Conservation (phyloP, 345 rosid genomes). For the Ricinus communis region DNA sequence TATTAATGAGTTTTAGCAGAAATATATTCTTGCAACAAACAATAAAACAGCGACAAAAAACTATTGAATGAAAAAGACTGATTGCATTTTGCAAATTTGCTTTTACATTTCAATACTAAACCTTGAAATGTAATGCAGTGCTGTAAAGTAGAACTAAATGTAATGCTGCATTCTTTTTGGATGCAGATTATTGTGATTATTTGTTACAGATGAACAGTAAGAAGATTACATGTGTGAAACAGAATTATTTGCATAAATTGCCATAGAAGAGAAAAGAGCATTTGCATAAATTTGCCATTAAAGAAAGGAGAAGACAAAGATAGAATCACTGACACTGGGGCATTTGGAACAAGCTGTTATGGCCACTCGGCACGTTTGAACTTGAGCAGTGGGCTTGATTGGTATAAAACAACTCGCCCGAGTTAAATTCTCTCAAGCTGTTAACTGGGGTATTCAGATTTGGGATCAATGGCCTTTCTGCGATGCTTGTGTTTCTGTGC, state of each 20-base stretch:
- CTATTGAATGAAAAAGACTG: neutral
- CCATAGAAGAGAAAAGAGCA: neutral
- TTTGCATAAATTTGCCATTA: neutral
- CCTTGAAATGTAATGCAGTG: neutral
- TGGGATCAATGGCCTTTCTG: conserved; percentile 2
- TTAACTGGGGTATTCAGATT: conserved; percentile 36
- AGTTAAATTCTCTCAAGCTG: conserved; percentile 18
- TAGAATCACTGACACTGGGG: conserved; percentile 31
- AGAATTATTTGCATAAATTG: neutral
- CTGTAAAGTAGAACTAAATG: neutral
- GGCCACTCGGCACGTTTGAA: conserved; percentile 29
- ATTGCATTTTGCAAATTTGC: neutral
- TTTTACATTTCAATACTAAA: too few relatives aligned
- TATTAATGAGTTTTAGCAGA: too few relatives aligned
- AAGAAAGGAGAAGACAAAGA: neutral
- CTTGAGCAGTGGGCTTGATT: conserved; percentile 35
- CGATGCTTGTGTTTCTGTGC: conserved; percentile 17
- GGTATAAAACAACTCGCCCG: conserved; percentile 24
- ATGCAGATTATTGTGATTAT: neutral
- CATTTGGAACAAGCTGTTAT: conserved; percentile 24
- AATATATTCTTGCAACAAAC: neutral
- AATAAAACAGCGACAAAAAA: neutral
- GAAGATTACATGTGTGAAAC: neutral
- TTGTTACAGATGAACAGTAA: neutral
- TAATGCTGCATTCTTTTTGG: neutral